Base-by-base conservation (phyloP, 306 rosid species). In the Geum urbanum region DNA sequence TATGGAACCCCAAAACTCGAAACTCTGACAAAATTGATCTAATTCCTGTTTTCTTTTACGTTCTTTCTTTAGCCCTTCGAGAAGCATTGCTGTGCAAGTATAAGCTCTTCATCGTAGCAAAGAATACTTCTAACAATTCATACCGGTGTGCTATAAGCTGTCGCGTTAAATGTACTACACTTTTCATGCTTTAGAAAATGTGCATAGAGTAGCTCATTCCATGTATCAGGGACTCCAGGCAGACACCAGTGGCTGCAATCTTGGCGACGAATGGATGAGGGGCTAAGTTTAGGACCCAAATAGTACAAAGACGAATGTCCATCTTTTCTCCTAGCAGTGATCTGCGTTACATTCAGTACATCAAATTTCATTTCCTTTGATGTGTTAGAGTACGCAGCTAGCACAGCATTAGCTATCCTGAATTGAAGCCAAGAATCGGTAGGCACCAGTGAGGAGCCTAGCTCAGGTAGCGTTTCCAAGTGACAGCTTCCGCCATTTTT, bases 221-320 rank as follows among this genome's bases (percentile, higher is more conserved):
- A 87, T 52, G 88, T 56, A 69, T 94, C 97, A 8, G 99, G 97
- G 40, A 88, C 96, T 53, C 99, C 98, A 52, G 98, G 99, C 9
- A 91, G 83, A 77, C 96, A 91, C 97, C 98, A 94, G 59, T 94
- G 99, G 72, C 99, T 94, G 71, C 97, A 91, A 74, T 88, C 99
- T 84, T 91, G 97, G 32, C 92, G 90, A 67, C 67, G 95, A 70
- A 9, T 66, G 20, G 92, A 78, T 8, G 82, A 86, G 0, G 89
- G 81, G 10, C 88, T 86, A 9, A 41, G 55, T 1, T 63, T 50
- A 3, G 83, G 88, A 40, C 90, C 83, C 1, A 80, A 53, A 82
- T 91, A 94, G 71, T 91, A 91, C 14, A 88, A 49, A 6, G 99
- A 94, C 3, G 84, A 83, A 74, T 87, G 97, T 22, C 92, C 99